Evolutionary conservation across 768 basidiomycete species (phyloP).

Genomic region (Cyclocybe cylindracea): DNA sequence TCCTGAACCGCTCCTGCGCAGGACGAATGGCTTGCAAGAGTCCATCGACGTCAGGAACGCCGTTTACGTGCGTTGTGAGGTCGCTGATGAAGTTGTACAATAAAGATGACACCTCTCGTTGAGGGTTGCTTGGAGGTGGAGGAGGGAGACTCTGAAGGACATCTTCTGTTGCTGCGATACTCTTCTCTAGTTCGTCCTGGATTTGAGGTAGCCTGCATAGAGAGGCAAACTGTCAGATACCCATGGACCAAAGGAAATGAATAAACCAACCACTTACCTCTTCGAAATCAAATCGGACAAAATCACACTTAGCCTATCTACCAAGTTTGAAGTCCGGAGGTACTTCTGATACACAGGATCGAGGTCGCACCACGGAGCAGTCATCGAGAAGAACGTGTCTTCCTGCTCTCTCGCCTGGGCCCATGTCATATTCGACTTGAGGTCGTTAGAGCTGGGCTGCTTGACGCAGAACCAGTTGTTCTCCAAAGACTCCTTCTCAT

Average conservation of each 20-base stretch:
- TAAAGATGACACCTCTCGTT: slow-evolving; percentile 54
- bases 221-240: slow-evolving; percentile 6
- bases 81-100: slow-evolving; percentile 49
- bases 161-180: slow-evolving; percentile 41
- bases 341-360: slow-evolving; percentile 51
- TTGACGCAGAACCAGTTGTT: slow-evolving; percentile 66
- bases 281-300: slow-evolving; percentile 65
- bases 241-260: slow-evolving; percentile 10
- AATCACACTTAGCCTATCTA: slow-evolving; percentile 56
- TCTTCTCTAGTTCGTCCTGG: slow-evolving; percentile 53
- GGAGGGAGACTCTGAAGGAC: slow-evolving; percentile 39
- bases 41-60: slow-evolving; percentile 50
- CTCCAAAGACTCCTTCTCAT: slow-evolving; percentile 49
- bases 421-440: slow-evolving; percentile 61
- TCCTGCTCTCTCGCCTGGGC: slow-evolving; percentile 58
- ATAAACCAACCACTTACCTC: slow-evolving; percentile 37
- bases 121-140: slow-evolving; percentile 55
- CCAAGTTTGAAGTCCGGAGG: slow-evolving; percentile 58
- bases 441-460: slow-evolving; percentile 50
- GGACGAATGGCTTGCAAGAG: slow-evolving; percentile 59
- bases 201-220: slow-evolving; percentile 58
- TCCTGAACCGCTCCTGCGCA: slow-evolving; percentile 46
- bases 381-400: slow-evolving; percentile 54
- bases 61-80: slow-evolving; percentile 47
- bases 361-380: slow-evolving; percentile 54